A percentile compares a stretch with the other conserved stretches of the same genome.
Evolutionary conservation across 2,329 filamentous ascomycete species (phyloP).

Genomic region (Penicillium hordei): DNA sequence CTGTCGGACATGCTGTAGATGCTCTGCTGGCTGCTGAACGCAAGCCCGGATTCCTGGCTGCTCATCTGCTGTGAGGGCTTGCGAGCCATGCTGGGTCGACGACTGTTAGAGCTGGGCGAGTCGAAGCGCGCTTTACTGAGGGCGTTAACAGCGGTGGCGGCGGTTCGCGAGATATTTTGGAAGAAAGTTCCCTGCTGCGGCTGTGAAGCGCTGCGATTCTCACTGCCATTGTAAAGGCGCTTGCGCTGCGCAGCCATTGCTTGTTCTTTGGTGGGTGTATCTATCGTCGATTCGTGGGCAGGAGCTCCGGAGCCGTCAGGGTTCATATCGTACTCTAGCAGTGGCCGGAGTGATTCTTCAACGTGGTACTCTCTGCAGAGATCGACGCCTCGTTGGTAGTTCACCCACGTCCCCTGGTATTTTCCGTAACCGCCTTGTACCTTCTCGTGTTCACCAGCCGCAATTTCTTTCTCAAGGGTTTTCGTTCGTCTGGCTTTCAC

Average conservation of each 20-base stretch:
- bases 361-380: conserved; percentile 75
- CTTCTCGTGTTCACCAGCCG: conserved; percentile 95
- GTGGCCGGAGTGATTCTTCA: conserved; percentile 48
- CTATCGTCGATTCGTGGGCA: conserved; percentile 68
- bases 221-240: conserved; percentile 78
- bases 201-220: conserved; percentile 64
- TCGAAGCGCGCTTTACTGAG: conserved; percentile 96
- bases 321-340: conserved; percentile 52
- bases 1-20: conserved; percentile 71
- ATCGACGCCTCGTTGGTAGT: conserved; percentile 85
- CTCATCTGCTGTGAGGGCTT: conserved; percentile 64
- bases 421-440: conserved; percentile 98
- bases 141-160: conserved; percentile 88
- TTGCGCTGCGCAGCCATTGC: conserved; percentile 96
- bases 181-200: conserved; percentile 83
- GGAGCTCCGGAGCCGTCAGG: conserved; percentile 62
- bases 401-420: conserved; percentile 99
- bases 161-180: conserved; percentile 91
- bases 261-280: conserved; percentile 97
- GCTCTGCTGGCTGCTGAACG: conserved; percentile 79
- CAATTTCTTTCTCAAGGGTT: conserved; percentile 95
- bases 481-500: conserved; percentile 98
- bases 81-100: conserved; percentile 67
- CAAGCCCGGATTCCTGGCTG: conserved; percentile 64
- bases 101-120: conserved; percentile 68